These are phyloP conservation scores for Filosporella fistucella DNA, from an alignment of 495 filamentous ascomycete species.

Conservation along the genomic window DNA sequence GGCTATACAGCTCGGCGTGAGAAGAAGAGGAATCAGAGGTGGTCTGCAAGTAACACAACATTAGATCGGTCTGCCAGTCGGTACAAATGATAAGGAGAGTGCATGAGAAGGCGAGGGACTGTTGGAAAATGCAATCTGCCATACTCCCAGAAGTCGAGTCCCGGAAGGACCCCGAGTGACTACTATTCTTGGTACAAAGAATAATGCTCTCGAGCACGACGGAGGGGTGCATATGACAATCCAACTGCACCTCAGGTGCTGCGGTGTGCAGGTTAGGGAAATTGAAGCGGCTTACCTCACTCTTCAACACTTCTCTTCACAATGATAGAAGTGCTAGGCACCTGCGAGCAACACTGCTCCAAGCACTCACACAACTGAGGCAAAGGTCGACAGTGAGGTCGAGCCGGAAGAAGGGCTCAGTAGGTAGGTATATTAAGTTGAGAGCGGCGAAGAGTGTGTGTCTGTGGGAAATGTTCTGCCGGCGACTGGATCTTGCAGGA, in stretches of 20 bases:
- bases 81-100: constrained; percentile 3
- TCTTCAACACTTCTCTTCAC: constrained; percentile 13
- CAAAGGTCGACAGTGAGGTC: constrained; percentile 9
- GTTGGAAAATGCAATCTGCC: background rate
- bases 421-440: background rate
- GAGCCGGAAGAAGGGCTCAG: background rate
- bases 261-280: background rate
- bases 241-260: too few species aligned
- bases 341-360: constrained; percentile 13
- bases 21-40: constrained; percentile 6
- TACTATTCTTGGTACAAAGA: background rate
- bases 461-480: constrained; percentile 11
- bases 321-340: constrained; percentile 13
- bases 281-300: too few species aligned
- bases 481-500: constrained; percentile 2
- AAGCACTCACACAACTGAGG: constrained; percentile 17
- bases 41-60: constrained; percentile 20
- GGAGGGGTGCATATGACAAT: constrained; percentile 14
- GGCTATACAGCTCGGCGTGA: constrained; percentile 18
- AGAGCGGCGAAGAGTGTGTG: constrained; percentile 3
- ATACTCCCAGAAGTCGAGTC: background rate
- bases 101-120: background rate
- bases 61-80: constrained; percentile 1
- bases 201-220: constrained; percentile 3
- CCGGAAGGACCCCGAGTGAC: background rate